Percentiles rank a stretch among this genome's conserved stretches.
phyloP scores from a whole-genome alignment of 192 early-diverging fungal species.

The Podila clonocystis region DNA sequence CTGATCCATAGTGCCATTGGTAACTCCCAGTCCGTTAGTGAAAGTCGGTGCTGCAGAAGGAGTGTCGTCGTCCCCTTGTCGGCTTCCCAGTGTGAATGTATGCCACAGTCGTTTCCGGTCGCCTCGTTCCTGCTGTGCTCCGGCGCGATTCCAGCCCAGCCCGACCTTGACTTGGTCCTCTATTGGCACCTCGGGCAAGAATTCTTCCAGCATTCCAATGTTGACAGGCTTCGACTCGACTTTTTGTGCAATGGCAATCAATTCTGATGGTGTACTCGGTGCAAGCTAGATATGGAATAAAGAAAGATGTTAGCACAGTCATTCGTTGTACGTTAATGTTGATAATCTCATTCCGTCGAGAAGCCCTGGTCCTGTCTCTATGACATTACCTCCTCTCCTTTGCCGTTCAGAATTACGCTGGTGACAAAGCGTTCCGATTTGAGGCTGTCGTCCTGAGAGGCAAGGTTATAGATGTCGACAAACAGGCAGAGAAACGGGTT shows the following conservation, averaged over 20 bases:
- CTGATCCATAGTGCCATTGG: slow-evolving; percentile 4
- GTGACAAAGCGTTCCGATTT: slow-evolving; percentile 49
- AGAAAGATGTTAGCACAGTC: background rate
- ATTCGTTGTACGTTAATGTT: background rate
- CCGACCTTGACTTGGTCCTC: slow-evolving; percentile 48
- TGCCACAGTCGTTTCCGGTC: slow-evolving; percentile 25
- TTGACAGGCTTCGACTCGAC: slow-evolving; percentile 39
- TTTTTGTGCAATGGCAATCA: slow-evolving; percentile 40
- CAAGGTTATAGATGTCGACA: slow-evolving; percentile 47
- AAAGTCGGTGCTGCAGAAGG: background rate
- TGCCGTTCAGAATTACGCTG: slow-evolving; percentile 48
- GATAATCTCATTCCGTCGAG: background rate
- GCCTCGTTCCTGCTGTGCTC: slow-evolving; percentile 9
- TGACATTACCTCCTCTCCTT: slow-evolving; percentile 47
- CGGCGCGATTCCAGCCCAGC: slow-evolving; percentile 34
- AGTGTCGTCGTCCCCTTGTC: slow-evolving; percentile 14
- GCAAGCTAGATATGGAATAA: slow-evolving; percentile 20
- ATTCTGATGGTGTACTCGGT: slow-evolving; percentile 41
- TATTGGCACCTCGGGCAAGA: slow-evolving; percentile 42
- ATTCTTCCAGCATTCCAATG: slow-evolving; percentile 40
- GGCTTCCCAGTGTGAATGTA: slow-evolving; percentile 28
- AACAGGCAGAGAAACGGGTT: slow-evolving; percentile 49
- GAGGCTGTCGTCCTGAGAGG: slow-evolving; percentile 36
- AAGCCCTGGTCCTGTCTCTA: background rate
- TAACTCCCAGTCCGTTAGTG: background rate